Conservation (phyloP, 2,329 filamentous ascomycete genomes). For the Coleophoma crateriformis region DNA sequence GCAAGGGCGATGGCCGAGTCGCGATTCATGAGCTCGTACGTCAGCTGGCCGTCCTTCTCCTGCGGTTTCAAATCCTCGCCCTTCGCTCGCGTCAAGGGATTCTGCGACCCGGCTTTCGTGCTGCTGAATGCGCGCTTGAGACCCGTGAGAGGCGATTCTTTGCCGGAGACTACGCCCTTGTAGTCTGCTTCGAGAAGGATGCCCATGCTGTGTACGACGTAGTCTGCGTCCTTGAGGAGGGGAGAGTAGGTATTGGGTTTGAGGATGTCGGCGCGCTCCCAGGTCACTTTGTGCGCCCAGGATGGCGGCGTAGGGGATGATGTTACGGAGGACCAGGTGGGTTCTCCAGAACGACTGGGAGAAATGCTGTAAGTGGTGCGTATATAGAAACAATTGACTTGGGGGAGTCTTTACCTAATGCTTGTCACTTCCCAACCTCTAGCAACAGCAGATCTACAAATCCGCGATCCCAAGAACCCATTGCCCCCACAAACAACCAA, state of each 20-base stretch:
- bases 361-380: not conserved
- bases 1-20: constrained; percentile 82
- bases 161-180: constrained; percentile 82
- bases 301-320: constrained; percentile 59
- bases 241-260: constrained; percentile 73
- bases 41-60: constrained; percentile 70
- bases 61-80: constrained; percentile 58
- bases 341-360: constrained; percentile 79
- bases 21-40: constrained; percentile 96
- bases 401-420: constrained; percentile 59
- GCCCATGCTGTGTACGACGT: constrained; percentile 91
- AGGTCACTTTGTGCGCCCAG: constrained; percentile 79
- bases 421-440: constrained; percentile 91
- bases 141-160: constrained; percentile 74
- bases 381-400: not conserved
- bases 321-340: constrained; percentile 77
- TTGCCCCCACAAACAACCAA: constrained; percentile 91
- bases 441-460: constrained; percentile 83
- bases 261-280: constrained; percentile 86
- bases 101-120: constrained; percentile 56
- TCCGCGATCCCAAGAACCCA: constrained; percentile 81
- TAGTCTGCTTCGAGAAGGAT: constrained; percentile 97
- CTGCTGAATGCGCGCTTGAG: constrained; percentile 73
- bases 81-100: constrained; percentile 60
- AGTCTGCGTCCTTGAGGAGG: constrained; percentile 71